Evolutionary conservation across 805 yeast genomes (phyloP).

Genomic region (Yarrowia sp.): DNA sequence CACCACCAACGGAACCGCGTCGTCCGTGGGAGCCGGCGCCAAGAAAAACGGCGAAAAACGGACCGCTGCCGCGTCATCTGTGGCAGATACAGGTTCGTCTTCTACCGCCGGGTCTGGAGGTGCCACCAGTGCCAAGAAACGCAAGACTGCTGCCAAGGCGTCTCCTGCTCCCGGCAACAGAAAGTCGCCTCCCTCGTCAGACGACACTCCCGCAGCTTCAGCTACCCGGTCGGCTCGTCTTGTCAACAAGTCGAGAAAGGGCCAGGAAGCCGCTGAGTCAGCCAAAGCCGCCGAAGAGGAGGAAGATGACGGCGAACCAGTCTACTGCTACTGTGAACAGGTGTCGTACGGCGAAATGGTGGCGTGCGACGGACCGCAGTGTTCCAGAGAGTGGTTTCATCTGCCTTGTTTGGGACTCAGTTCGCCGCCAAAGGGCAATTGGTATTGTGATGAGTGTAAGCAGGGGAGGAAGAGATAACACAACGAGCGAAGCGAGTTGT

Average conservation of each 20-base stretch:
- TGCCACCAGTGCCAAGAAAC: slow-evolving; percentile 13
- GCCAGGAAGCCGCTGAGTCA: slow-evolving; percentile 25
- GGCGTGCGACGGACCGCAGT: slow-evolving; percentile 94
- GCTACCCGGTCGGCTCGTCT: slow-evolving; percentile 11
- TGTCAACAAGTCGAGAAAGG: slow-evolving; percentile 37
- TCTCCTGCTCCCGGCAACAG: slow-evolving; percentile 17
- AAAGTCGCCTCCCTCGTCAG: slow-evolving; percentile 32
- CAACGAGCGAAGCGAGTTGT: not conserved
- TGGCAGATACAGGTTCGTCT: not conserved
- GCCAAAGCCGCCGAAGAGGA: slow-evolving; percentile 41
- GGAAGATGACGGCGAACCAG: slow-evolving; percentile 66
- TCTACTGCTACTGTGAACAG: slow-evolving; percentile 95
- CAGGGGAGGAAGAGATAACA: slow-evolving; percentile 36
- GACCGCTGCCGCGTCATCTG: not conserved
- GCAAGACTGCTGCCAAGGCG: slow-evolving; percentile 17
- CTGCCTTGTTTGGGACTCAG: slow-evolving; percentile 88
- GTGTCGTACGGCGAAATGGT: slow-evolving; percentile 99
- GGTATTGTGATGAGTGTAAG: slow-evolving; percentile 76
- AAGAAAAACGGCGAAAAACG: slow-evolving; percentile 22
- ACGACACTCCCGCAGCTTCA: slow-evolving; percentile 29
- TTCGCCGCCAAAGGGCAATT: slow-evolving; percentile 83
- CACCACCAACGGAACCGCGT: not conserved
- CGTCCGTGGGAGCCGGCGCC: slow-evolving; percentile 5
- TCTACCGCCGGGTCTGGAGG: not conserved
- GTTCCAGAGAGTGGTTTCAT: slow-evolving; percentile 96